Evolutionary conservation across 1,139 yeast genomes (phyloP).

Genomic region (Protomyces arabidopsidicola): DNA sequence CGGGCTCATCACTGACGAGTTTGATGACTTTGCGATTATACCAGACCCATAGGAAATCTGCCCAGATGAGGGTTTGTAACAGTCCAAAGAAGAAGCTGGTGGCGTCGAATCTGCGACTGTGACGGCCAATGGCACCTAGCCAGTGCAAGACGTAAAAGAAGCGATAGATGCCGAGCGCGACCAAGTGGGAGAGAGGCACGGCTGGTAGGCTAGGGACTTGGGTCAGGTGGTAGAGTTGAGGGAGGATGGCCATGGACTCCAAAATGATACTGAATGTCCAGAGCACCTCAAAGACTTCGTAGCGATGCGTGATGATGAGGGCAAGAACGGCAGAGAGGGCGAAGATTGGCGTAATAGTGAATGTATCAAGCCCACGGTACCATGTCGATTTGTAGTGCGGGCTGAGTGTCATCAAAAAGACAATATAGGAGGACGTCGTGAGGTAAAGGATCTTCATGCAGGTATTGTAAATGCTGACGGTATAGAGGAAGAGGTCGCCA

Average conservation of each 20-base stretch:
- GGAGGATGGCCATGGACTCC: conserved; percentile 85
- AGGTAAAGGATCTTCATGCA: conserved; percentile 78
- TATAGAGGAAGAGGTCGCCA: conserved; percentile 48
- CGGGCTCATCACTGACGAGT: conserved; percentile 6
- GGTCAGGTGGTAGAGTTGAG: conserved; percentile 85
- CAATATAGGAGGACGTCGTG: conserved; percentile 66
- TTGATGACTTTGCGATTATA: conserved; percentile 22
- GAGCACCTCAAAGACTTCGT: conserved; percentile 45
- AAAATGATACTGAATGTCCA: conserved; percentile 84
- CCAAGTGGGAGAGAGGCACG: conserved; percentile 87
- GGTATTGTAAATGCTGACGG: conserved; percentile 66
- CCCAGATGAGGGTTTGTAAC: conserved; percentile 77
- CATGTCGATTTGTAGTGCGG: conserved; percentile 18
- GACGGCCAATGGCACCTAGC: conserved; percentile 68
- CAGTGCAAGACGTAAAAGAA: conserved; percentile 89
- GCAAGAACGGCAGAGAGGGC: conserved; percentile 59
- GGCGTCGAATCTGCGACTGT: conserved; percentile 54
- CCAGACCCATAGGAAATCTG: conserved; percentile 87
- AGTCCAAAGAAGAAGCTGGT: conserved; percentile 74
- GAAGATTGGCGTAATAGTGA: conserved; percentile 66
- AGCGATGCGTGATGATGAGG: conserved; percentile 62
- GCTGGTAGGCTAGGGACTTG: conserved; percentile 84
- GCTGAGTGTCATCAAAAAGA: conserved; percentile 57
- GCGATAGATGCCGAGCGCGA: conserved; percentile 89
- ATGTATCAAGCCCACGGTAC: conserved; percentile 63